A percentile compares a stretch with the other conserved stretches of the same genome.
Conservation (phyloP, 441 rosid species). For the Jatropha multifida region DNA sequence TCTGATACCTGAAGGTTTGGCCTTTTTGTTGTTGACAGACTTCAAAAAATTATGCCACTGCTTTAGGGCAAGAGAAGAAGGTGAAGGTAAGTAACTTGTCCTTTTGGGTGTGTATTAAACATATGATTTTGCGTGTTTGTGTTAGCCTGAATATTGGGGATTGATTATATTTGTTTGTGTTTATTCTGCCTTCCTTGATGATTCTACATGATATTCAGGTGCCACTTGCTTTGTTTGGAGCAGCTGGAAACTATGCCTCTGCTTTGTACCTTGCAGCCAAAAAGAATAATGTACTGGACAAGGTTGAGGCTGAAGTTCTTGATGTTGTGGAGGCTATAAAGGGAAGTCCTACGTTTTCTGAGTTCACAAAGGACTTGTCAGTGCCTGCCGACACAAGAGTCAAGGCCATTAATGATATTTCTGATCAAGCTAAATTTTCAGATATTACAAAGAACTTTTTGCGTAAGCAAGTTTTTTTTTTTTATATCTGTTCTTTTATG, state of each 20-base stretch:
- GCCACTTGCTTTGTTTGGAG: slow-evolving; percentile 76
- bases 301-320: slow-evolving; percentile 71
- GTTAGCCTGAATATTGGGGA: neutral
- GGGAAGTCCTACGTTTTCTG: slow-evolving; percentile 52
- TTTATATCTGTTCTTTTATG: neutral
- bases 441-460: slow-evolving; percentile 70
- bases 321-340: slow-evolving; percentile 62
- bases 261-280: slow-evolving; percentile 71
- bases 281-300: slow-evolving; percentile 61
- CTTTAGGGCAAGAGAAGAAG: slow-evolving; percentile 41
- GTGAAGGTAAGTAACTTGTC: slow-evolving; percentile 49
- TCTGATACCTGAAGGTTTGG: slow-evolving; percentile 4
- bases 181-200: neutral
- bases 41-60: slow-evolving; percentile 50
- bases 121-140: neutral
- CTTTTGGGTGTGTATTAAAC: neutral
- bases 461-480: slow-evolving; percentile 40
- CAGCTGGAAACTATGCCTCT: slow-evolving; percentile 88
- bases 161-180: too few species aligned
- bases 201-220: slow-evolving; percentile 43
- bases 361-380: slow-evolving; percentile 74
- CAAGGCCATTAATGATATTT: slow-evolving; percentile 59
- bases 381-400: slow-evolving; percentile 58
- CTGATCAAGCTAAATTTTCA: slow-evolving; percentile 60
- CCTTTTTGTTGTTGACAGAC: slow-evolving; percentile 35